phyloP scores from a whole-genome alignment of 202 grass and related monocot species.

The Hordeum pubiflorum region DNA sequence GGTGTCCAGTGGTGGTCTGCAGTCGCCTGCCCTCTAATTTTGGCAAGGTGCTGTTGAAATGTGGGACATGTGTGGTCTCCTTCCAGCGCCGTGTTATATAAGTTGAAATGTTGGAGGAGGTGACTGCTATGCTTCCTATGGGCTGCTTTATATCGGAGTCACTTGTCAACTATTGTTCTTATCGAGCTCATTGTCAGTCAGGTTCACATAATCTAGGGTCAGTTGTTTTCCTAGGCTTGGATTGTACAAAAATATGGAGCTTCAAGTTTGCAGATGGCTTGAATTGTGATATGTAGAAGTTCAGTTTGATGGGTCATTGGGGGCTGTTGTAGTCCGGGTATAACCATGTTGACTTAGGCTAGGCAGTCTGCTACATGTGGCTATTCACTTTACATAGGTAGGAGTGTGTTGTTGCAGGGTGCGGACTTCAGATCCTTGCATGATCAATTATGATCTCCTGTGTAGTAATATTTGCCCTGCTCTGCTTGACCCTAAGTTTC shows the following conservation, averaged over 20 bases:
- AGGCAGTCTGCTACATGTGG: not conserved
- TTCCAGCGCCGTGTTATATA: not conserved
- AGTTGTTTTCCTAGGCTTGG: not conserved
- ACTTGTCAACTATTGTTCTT: not conserved
- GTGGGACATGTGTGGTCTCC: not conserved
- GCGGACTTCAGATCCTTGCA: not conserved
- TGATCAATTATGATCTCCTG: not conserved
- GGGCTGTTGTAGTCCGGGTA: not conserved
- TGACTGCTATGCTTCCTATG: not conserved
- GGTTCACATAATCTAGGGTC: not conserved
- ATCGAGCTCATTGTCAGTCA: not conserved
- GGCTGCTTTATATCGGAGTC: not conserved
- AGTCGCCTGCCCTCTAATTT: not conserved
- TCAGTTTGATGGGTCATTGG: not conserved
- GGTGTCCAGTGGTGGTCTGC: not conserved
- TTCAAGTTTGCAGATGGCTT: not conserved
- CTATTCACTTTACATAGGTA: not conserved
- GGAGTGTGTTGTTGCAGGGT: not conserved
- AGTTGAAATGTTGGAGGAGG: not conserved
- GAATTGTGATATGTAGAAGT: not conserved
- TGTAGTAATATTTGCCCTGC: not conserved
- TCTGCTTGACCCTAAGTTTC: not conserved
- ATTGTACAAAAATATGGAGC: not conserved
- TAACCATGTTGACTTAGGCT: not conserved
- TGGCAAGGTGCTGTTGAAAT: not conserved